These are phyloP conservation scores for Quercus rubra DNA, from an alignment of 306 rosid genomes.

Conservation along the genomic window DNA sequence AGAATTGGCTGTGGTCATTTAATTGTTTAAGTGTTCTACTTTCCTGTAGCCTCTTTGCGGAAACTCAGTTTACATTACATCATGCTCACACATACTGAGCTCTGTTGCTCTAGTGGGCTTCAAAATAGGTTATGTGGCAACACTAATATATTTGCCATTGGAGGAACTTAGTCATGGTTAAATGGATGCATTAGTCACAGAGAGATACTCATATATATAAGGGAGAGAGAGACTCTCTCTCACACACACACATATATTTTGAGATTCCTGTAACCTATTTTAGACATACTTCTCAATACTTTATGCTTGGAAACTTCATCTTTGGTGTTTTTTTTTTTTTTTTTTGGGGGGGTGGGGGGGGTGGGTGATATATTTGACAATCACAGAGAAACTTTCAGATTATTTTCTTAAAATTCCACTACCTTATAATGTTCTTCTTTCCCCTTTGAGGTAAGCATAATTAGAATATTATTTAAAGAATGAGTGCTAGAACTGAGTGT, in stretches of 20 bases:
- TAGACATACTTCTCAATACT: not conserved
- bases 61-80: not conserved
- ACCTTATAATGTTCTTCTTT: not conserved
- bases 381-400: not conserved
- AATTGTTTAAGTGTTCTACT: not conserved
- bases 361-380: not conserved
- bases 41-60: not conserved
- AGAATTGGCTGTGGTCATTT: no score
- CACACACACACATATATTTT: not conserved
- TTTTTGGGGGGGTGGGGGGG: no score
- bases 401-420: not conserved
- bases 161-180: constrained; percentile 9
- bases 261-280: not conserved
- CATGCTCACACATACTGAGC: not conserved
- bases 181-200: constrained; percentile 14
- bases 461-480: not conserved
- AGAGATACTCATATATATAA: not conserved
- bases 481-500: not conserved
- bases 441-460: not conserved
- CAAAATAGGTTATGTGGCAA: not conserved
- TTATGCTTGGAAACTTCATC: not conserved
- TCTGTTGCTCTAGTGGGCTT: not conserved
- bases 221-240: not conserved
- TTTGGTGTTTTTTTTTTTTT: not conserved
- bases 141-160: not conserved